A percentile compares a stretch with the other conserved stretches of the same genome.
Evolutionary conservation across 169 alveolate species (phyloP).

Genomic region (Plasmodium cynomolgi): DNA sequence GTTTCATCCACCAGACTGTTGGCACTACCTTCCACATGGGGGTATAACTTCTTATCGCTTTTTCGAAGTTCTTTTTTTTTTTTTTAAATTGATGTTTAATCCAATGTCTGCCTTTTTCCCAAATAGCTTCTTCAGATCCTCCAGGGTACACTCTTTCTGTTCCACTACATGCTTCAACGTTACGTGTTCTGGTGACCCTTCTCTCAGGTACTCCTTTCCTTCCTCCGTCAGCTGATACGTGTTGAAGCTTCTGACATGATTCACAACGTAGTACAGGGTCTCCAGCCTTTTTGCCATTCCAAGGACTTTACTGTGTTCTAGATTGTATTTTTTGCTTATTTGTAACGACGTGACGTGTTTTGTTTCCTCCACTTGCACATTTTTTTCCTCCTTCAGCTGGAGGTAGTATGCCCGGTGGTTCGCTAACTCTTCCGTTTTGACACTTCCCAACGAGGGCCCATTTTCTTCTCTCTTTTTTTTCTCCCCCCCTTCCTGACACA

Average conservation of each 20-base stretch:
- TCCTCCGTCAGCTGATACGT: constrained; percentile 81
- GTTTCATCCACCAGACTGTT: constrained; percentile 65
- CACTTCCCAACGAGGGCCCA: not conserved
- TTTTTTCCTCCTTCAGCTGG: constrained; percentile 4
- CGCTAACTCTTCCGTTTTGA: not conserved
- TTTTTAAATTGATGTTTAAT: constrained; percentile 26
- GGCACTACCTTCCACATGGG: constrained; percentile 21
- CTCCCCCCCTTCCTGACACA: not conserved
- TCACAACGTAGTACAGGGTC: constrained; percentile 82
- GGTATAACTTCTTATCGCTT: constrained; percentile 39
- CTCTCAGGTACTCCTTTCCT: constrained; percentile 78
- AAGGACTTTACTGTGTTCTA: constrained; percentile 84
- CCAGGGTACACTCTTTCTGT: constrained; percentile 25
- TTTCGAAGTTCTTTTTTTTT: constrained; percentile 14
- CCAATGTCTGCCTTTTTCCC: constrained; percentile 51
- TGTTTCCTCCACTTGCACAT: not conserved
- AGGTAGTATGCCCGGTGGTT: not conserved
- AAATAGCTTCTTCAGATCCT: not conserved
- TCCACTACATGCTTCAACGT: constrained; percentile 76
- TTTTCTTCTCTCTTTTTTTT: not conserved
- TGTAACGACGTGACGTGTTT: constrained; percentile 63
- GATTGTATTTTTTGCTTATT: constrained; percentile 64
- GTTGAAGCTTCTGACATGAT: constrained; percentile 75
- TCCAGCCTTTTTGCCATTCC: constrained; percentile 85
- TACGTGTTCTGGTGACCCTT: constrained; percentile 86